Base-by-base conservation (phyloP, 2,329 filamentous ascomycete genomes). In the Monosporascus sp. region DNA sequence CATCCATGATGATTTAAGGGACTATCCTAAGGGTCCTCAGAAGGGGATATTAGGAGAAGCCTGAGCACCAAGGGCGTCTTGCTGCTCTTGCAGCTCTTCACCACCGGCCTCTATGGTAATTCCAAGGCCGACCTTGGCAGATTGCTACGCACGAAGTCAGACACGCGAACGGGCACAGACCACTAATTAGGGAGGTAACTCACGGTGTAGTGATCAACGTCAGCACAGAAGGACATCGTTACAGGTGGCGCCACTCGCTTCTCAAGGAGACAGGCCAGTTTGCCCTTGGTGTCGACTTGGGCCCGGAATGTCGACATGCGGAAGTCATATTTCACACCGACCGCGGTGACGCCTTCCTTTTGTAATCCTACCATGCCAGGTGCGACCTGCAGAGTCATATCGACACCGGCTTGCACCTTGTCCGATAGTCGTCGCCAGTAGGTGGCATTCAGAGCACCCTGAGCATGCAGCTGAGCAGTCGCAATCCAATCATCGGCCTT, bases 271-370 rank as follows among this genome's bases (percentile, higher is more conserved):
- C 91, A 94, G 74, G 88, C 90, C 57, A 99, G 81, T 79, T 96
- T 96, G 71, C 94, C 94, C 71, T 90, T 86, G 67, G 91, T 95
- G 76, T 99, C 94, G 64, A 97, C 83, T 77, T 99, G 94, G 45
- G 93, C 94, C 61, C 93, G 86, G 85, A 97, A 96, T 49, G 91
- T 94, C 52, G 90, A 94, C 76, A 91, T 90, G 69, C 90, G 85
- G 84, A 99, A 99, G 72, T 97, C 93, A 76, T 99, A 99, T 77
- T 99, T 99, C 70, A 91, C 90, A 66, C 93, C 94, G 65, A 97
- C 82, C 52, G 92, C 91, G 51, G 95, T 92, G 57, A 90, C 82
- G 52, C 94, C 94, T 73, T 99, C 92, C 73, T 91, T 93, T 71
- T 86, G 83, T 51, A 86, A 71, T 47, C 85, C 85, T 56, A 90